phyloP scores from a whole-genome alignment of 1,139 yeast species.

The Kodamaea alishanica region DNA sequence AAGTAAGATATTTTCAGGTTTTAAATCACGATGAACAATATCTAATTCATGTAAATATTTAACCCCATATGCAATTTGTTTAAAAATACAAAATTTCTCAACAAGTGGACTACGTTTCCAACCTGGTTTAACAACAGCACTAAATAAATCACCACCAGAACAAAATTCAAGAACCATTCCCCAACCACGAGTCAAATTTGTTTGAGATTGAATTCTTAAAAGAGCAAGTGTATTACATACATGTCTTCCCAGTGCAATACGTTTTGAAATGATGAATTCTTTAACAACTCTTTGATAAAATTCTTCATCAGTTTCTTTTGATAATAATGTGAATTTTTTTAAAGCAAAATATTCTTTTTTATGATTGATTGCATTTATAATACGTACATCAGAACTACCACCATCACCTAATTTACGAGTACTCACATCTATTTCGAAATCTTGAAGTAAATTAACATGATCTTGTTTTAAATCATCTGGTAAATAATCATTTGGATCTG shows the following conservation, averaged over 20 bases:
- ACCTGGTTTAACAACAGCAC: conserved; percentile 40
- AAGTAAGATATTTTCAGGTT: conserved; percentile 61
- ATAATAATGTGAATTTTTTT: conserved; percentile 60
- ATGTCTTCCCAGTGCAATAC: conserved; percentile 51
- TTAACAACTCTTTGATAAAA: conserved; percentile 62
- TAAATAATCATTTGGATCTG: conserved; percentile 62
- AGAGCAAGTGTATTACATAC: conserved; percentile 55
- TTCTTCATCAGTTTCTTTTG: conserved; percentile 59
- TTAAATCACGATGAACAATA: conserved; percentile 62
- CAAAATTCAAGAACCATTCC: conserved; percentile 70
- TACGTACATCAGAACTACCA: conserved; percentile 65
- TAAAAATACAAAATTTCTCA: conserved; percentile 61
- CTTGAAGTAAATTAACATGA: conserved; percentile 53
- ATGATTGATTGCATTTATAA: conserved; percentile 40
- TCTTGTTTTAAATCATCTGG: conserved; percentile 54
- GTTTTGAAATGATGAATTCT: conserved; percentile 60
- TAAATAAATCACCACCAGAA: conserved; percentile 51
- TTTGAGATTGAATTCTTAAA: conserved; percentile 55
- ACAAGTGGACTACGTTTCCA: conserved; percentile 44
- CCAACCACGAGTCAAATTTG: conserved; percentile 64
- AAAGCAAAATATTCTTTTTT: conserved; percentile 50
- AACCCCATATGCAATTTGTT: conserved; percentile 52
- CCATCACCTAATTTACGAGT: conserved; percentile 63
- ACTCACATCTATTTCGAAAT: conserved; percentile 50
- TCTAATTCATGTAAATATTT: conserved; percentile 54